A percentile compares a stretch with the other conserved stretches of the same genome.
phyloP scores from a whole-genome alignment of 2,329 filamentous ascomycete species.

The Chaetomiaceae sp. region DNA sequence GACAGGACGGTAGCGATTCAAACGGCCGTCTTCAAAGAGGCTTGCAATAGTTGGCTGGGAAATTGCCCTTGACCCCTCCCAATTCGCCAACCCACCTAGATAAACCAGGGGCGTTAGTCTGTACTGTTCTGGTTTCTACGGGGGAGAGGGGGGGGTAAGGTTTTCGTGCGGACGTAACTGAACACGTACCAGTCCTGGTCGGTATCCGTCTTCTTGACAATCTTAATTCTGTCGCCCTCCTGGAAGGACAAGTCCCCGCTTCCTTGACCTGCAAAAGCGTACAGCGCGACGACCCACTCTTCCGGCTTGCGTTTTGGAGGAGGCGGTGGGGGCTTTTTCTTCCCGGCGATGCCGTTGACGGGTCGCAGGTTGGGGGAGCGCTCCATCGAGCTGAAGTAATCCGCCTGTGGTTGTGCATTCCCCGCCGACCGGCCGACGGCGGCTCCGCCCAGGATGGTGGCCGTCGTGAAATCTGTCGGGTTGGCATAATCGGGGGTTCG shows the following conservation, averaged over 20 bases:
- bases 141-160: too few species aligned
- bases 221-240: slow-evolving; percentile 72
- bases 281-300: slow-evolving; percentile 67
- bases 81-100: slow-evolving; percentile 71
- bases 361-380: too few species aligned
- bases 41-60: slow-evolving; percentile 77
- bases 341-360: slow-evolving; percentile 31
- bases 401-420: background rate
- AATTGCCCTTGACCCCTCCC: slow-evolving; percentile 62
- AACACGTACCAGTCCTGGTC: slow-evolving; percentile 65
- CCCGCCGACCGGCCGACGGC: slow-evolving; percentile 28
- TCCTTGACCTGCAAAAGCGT: slow-evolving; percentile 67
- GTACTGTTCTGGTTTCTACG: too few species aligned
- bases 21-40: slow-evolving; percentile 4
- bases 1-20: too few species aligned
- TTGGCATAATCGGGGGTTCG: slow-evolving; percentile 34
- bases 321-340: slow-evolving; percentile 73
- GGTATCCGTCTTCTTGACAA: slow-evolving; percentile 73
- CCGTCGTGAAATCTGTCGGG: slow-evolving; percentile 44
- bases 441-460: slow-evolving; percentile 38
- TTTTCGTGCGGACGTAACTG: too few species aligned
- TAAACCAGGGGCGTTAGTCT: too few species aligned
- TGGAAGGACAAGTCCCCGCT: slow-evolving; percentile 67
- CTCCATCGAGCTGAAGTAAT: slow-evolving; percentile 8
- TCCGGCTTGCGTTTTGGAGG: slow-evolving; percentile 54